Evolutionary conservation across 257 asterid genomes (phyloP).

Genomic region (Eustoma russellianum): DNA sequence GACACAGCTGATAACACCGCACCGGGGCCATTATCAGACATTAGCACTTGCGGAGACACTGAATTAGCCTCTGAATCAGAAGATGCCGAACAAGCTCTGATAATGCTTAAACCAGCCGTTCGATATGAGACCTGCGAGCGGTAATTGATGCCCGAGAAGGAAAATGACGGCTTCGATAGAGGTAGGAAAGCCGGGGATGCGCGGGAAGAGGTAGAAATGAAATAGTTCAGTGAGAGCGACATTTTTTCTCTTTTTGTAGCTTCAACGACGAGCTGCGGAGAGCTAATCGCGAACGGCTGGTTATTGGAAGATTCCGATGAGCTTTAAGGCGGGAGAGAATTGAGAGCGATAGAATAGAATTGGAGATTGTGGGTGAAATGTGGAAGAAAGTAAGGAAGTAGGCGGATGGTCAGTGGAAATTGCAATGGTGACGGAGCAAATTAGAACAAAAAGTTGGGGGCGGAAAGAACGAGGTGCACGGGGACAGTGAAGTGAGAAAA

Average conservation of each 20-base stretch:
- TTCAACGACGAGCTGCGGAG: background rate
- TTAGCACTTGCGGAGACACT: constrained; percentile 12
- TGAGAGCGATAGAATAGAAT: background rate
- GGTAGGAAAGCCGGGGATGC: constrained; percentile 8
- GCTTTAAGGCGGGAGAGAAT: background rate
- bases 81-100: constrained; percentile 12
- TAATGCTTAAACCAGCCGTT: constrained; percentile 4
- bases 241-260: constrained; percentile 1
- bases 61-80: constrained; percentile 20
- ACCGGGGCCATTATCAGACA: constrained; percentile 47
- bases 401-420: background rate
- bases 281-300: background rate
- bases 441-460: constrained; percentile 11
- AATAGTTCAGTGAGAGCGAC: constrained; percentile 27
- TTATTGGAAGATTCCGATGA: constrained; percentile 7
- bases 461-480: constrained; percentile 22
- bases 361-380: background rate
- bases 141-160: constrained; percentile 14
- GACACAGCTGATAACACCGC: constrained; percentile 17
- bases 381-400: background rate
- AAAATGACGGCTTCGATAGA: constrained; percentile 16
- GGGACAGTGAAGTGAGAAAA: background rate
- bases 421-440: background rate
- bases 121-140: constrained; percentile 4
- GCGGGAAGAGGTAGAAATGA: constrained; percentile 20